phyloP scores from a whole-genome alignment of 2,329 filamentous ascomycete species.

The Aspergillus pseudoterreus region DNA sequence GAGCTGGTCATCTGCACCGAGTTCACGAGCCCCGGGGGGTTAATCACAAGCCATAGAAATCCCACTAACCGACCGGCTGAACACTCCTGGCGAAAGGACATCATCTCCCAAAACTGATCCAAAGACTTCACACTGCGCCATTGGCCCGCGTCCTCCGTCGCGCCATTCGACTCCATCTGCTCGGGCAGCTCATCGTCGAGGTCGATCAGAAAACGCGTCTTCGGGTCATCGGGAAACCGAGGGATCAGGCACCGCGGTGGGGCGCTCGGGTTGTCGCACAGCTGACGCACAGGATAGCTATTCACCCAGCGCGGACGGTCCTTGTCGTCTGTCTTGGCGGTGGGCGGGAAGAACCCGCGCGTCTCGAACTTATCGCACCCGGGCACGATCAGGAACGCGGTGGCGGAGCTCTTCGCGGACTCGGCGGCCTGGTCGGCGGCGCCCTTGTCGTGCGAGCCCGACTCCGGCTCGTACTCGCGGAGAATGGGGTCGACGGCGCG shows the following conservation, averaged over 20 bases:
- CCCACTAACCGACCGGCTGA: constrained; percentile 88
- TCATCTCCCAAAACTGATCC: constrained; percentile 98
- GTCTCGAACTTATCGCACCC: constrained; percentile 81
- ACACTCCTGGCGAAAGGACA: constrained; percentile 94
- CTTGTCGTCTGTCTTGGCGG: constrained; percentile 35
- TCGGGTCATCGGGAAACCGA: constrained; percentile 91
- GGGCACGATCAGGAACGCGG: constrained; percentile 81
- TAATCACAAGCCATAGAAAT: constrained; percentile 88
- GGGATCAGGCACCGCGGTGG: constrained; percentile 83
- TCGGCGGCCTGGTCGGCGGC: constrained; percentile 25
- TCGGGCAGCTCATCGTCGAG: constrained; percentile 74
- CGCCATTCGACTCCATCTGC: constrained; percentile 22
- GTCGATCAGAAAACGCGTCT: constrained; percentile 82
- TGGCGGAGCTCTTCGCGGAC: constrained; percentile 44
- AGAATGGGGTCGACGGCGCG: constrained; percentile 76
- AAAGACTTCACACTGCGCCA: constrained; percentile 83
- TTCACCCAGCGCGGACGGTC: constrained; percentile 46
- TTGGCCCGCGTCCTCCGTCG: constrained; percentile 53
- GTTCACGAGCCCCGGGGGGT: constrained; percentile 51
- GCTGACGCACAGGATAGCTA: constrained; percentile 69
- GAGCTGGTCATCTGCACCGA: constrained; percentile 31
- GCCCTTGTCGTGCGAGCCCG: constrained; percentile 30
- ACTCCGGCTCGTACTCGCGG: constrained; percentile 42
- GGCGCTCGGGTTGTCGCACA: constrained; percentile 65
- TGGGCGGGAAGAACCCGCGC: constrained; percentile 68